Evolutionary conservation across 345 rosid genomes (phyloP).

Genomic region (Salix udensis): DNA sequence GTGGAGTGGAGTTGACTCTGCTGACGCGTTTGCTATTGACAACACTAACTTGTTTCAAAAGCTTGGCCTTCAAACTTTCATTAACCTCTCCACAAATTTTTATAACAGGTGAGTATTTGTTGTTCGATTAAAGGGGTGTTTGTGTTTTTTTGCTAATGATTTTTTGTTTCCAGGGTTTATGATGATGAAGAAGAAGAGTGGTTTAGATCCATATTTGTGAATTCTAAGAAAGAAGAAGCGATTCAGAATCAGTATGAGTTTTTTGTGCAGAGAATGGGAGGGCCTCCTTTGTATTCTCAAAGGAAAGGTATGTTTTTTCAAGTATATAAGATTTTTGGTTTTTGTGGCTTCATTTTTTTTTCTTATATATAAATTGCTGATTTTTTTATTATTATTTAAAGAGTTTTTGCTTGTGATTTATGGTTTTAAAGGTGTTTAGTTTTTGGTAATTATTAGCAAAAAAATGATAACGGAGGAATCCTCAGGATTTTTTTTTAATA

Average conservation of each 20-base stretch:
- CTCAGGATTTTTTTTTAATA: neutral
- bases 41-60: conserved; percentile 63
- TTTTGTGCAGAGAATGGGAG: conserved; percentile 94
- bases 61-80: conserved; percentile 75
- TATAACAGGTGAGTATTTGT: conserved; percentile 53
- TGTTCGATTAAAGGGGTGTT: neutral
- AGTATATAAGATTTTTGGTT: neutral
- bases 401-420: neutral
- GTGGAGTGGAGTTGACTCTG: conserved; percentile 75
- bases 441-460: neutral
- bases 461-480: neutral
- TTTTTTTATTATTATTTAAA: neutral
- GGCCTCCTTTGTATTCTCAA: conserved; percentile 80
- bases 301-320: conserved; percentile 48
- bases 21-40: conserved; percentile 82
- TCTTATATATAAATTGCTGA: neutral
- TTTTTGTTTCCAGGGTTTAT: conserved; percentile 49
- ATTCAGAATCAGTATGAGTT: conserved; percentile 88
- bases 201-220: conserved; percentile 70
- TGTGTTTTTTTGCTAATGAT: neutral
- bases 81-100: conserved; percentile 86
- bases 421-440: neutral
- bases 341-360: neutral
- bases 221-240: conserved; percentile 80
- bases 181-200: conserved; percentile 87